A percentile compares a stretch with the other conserved stretches of the same genome.
Conservation (phyloP, 768 basidiomycete genomes). For the Leccinum subtestaceum region DNA sequence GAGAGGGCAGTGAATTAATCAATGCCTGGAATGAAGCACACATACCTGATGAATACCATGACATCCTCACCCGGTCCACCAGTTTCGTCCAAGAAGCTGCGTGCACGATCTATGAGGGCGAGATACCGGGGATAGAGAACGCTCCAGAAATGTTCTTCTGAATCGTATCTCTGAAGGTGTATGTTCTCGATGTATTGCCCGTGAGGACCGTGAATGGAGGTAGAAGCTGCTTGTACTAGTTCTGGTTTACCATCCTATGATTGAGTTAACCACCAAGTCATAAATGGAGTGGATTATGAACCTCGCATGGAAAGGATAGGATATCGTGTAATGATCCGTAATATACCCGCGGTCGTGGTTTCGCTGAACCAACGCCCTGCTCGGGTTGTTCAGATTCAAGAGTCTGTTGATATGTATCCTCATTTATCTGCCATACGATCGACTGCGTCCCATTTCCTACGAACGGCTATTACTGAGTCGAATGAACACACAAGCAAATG, state of each 20-base stretch:
- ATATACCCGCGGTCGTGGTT: conserved; percentile 60
- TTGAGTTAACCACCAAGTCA: neutral
- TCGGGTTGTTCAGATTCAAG: conserved; percentile 46
- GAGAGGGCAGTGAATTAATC: neutral
- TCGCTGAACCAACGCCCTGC: conserved; percentile 27
- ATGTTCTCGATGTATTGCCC: conserved; percentile 31
- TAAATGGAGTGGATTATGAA: conserved; percentile 23
- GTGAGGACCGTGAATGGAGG: conserved; percentile 19
- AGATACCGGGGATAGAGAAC: conserved; percentile 66
- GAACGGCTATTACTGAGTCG: neutral
- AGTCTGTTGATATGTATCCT: conserved; percentile 71
- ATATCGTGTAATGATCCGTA: conserved; percentile 96
- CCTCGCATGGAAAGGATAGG: conserved; percentile 90
- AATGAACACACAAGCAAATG: neutral
- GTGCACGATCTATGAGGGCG: conserved; percentile 61
- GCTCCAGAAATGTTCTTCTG: conserved; percentile 10
- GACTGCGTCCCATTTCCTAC: conserved; percentile 94
- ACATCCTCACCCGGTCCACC: conserved; percentile 65
- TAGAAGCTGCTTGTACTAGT: conserved; percentile 82
- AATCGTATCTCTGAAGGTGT: conserved; percentile 17
- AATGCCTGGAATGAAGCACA: neutral
- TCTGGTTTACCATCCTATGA: conserved; percentile 74
- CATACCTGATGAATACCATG: conserved; percentile 82
- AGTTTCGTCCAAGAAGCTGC: conserved; percentile 66
- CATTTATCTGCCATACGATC: conserved; percentile 88